Evolutionary conservation across 192 early-diverging fungal genomes (phyloP).

Genomic region (Anaeromyces robustus): DNA sequence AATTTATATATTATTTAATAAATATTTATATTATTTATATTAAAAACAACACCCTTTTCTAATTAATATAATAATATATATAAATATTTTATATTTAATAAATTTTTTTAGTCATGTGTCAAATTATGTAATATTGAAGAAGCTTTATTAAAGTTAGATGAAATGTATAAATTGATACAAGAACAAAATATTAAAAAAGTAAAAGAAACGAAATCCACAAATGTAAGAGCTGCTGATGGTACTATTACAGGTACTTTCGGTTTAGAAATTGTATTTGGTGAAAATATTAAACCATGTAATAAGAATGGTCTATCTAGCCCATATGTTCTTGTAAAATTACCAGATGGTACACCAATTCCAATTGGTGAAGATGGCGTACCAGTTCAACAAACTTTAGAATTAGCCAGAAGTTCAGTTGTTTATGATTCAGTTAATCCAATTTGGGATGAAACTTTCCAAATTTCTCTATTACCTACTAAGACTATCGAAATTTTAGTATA

Average conservation of each 20-base stretch:
- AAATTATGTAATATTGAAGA: conserved; percentile 40
- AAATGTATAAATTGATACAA: conserved; percentile 34
- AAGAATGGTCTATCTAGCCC: conserved; percentile 32
- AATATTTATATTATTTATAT: too few relatives aligned
- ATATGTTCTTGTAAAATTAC: conserved; percentile 29
- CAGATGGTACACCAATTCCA: conserved; percentile 23
- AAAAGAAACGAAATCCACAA: neutral
- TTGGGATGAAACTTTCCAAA: conserved; percentile 66
- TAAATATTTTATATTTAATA: conserved; percentile 8
- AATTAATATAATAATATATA: neutral
- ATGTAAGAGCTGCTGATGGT: conserved; percentile 9
- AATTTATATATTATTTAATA: too few relatives aligned
- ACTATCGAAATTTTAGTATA: conserved; percentile 25
- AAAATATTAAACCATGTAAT: conserved; percentile 34
- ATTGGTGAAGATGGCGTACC: neutral
- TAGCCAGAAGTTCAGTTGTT: conserved; percentile 25
- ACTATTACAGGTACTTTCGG: neutral
- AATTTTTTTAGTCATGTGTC: conserved; percentile 35
- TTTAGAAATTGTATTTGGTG: conserved; percentile 28
- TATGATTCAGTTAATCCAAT: conserved; percentile 58
- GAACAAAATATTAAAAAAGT: conserved; percentile 8
- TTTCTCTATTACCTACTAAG: conserved; percentile 32
- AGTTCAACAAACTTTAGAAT: conserved; percentile 8
- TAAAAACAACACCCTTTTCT: too few relatives aligned
- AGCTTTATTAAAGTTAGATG: conserved; percentile 28